Conservation (phyloP, 2,329 filamentous ascomycete genomes). For the Dendrostoma leiphaemia region DNA sequence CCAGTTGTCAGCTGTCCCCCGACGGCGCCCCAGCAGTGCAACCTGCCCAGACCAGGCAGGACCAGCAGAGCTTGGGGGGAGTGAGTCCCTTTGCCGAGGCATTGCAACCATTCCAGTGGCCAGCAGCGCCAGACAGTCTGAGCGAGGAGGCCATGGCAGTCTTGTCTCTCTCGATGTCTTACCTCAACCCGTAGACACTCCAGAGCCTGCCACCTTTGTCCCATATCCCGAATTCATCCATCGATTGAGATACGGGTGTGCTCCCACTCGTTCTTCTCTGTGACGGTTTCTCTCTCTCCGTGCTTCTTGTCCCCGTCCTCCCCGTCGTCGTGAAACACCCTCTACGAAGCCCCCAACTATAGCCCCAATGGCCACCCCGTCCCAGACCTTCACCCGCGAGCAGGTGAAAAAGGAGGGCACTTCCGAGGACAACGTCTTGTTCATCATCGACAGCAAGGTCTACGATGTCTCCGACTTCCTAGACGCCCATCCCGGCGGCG, state of each 20-base stretch:
- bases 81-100: neutral
- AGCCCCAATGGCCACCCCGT: conserved; percentile 37
- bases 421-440: conserved; percentile 73
- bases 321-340: no score
- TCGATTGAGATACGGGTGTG: neutral
- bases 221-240: no score
- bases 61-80: neutral
- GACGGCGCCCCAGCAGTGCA: neutral
- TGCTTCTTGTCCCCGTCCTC: no score
- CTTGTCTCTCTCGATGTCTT: neutral
- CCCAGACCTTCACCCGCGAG: conserved; percentile 55
- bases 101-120: neutral
- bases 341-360: no score
- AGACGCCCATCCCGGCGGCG: conserved; percentile 81
- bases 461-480: conserved; percentile 85
- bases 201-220: no score
- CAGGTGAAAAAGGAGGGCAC: conserved; percentile 72
- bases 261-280: neutral
- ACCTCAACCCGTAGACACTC: no score
- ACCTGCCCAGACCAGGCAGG: conserved; percentile 6
- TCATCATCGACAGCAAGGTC: conserved; percentile 82
- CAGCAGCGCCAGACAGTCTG: no score
- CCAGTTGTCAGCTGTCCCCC: conserved; percentile 1
- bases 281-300: no score
- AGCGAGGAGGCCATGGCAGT: neutral